phyloP scores from a whole-genome alignment of 164 flowering plant genomes.

The Umbellularia californica region DNA sequence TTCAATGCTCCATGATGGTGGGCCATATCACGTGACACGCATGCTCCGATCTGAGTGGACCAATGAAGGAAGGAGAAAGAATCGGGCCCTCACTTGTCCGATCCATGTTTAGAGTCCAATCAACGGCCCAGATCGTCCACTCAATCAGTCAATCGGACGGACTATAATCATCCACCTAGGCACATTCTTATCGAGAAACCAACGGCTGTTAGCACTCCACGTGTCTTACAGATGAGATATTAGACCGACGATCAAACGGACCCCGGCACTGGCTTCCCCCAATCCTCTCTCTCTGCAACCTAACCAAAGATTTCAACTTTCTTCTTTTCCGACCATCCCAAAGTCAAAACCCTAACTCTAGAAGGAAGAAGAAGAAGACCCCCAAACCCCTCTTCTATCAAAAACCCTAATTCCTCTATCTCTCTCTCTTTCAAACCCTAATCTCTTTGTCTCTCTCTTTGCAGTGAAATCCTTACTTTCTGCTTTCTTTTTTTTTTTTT shows the following conservation, averaged over 20 bases:
- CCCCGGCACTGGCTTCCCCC: conserved; percentile 25
- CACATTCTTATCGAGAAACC: conserved; percentile 37
- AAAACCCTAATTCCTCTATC: not conserved
- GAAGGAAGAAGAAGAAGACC: not conserved
- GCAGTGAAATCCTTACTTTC: no score
- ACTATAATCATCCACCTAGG: conserved; percentile 10
- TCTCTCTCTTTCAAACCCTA: not conserved
- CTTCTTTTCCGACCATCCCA: no score
- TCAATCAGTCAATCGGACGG: conserved; percentile 20
- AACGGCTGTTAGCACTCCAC: conserved; percentile 32
- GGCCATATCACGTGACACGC: no score
- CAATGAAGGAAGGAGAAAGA: no score
- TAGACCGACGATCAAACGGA: conserved; percentile 42
- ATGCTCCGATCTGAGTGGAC: no score
- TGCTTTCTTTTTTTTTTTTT: no score
- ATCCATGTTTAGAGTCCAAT: not conserved
- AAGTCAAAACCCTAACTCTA: not conserved
- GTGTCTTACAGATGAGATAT: conserved; percentile 37
- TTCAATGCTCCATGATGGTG: no score
- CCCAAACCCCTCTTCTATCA: not conserved
- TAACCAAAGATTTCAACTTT: not conserved
- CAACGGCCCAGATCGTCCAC: conserved; percentile 11
- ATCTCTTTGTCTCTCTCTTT: not conserved
- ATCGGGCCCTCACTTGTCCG: not conserved
- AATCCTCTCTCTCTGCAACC: not conserved